Evolutionary conservation across 164 flowering plant genomes (phyloP).

Genomic region (Sedum album): DNA sequence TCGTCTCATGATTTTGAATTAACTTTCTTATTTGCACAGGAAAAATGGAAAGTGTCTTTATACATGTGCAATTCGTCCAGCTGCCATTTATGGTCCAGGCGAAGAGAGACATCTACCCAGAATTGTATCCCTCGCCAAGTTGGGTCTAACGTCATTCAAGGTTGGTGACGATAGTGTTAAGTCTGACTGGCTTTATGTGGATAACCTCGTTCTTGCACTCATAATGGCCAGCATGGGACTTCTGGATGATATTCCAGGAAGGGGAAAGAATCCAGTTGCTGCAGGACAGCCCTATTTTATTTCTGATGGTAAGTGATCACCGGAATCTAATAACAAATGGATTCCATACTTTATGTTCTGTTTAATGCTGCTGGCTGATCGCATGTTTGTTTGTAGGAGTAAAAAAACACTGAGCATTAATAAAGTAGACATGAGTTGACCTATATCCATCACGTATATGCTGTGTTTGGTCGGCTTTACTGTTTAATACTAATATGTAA

Average conservation of each 20-base stretch:
- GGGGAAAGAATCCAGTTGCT: constrained; percentile 60
- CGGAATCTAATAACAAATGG: not conserved
- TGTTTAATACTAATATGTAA: not conserved
- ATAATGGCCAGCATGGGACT: constrained; percentile 96
- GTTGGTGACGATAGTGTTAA: constrained; percentile 58
- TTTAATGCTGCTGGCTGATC: not conserved
- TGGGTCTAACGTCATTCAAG: constrained; percentile 59
- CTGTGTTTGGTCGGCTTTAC: not conserved
- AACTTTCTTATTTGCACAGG: constrained; percentile 15
- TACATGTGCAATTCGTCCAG: constrained; percentile 92
- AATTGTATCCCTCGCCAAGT: constrained; percentile 62
- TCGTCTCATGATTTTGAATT: not conserved
- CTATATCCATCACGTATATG: not conserved
- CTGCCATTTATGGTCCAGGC: constrained; percentile 96
- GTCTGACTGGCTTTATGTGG: constrained; percentile 86
- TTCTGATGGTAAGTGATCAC: constrained; percentile 61
- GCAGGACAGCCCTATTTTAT: constrained; percentile 96
- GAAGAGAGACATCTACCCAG: constrained; percentile 92
- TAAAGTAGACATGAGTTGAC: not conserved
- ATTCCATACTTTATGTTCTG: not conserved
- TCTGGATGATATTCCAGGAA: constrained; percentile 71
- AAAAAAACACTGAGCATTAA: not conserved
- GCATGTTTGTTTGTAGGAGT: not conserved
- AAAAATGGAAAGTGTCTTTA: constrained; percentile 47
- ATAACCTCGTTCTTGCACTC: constrained; percentile 78